phyloP scores from a whole-genome alignment of 176 grass and related monocot species.

The Cenchrus purpureus region DNA sequence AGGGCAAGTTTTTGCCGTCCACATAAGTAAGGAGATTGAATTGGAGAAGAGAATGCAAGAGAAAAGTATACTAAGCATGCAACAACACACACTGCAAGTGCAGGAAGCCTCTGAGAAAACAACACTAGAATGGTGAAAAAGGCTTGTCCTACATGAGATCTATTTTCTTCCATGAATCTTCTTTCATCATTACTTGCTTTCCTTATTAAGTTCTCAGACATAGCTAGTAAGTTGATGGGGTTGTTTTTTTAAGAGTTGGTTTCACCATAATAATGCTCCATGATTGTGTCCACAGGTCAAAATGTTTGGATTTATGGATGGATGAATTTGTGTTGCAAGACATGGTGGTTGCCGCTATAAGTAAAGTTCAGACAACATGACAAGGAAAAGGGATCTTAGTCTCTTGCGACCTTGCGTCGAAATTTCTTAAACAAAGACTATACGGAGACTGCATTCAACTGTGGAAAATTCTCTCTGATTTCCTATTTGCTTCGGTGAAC shows the following conservation, averaged over 20 bases:
- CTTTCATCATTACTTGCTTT: not conserved
- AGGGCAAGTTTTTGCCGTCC: slow-evolving; percentile 83
- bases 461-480: slow-evolving; percentile 79
- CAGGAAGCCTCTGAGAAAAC: slow-evolving; percentile 70
- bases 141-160: slow-evolving; percentile 76
- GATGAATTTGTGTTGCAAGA: slow-evolving; percentile 78
- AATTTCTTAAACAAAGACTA: slow-evolving; percentile 63
- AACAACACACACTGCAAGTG: slow-evolving; percentile 74
- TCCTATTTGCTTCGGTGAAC: slow-evolving; percentile 75
- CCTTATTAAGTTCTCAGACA: not conserved
- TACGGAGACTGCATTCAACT: slow-evolving; percentile 76
- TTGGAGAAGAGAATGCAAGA: slow-evolving; percentile 77
- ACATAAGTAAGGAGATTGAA: slow-evolving; percentile 87
- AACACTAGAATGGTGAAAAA: slow-evolving; percentile 58
- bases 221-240: not conserved
- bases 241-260: slow-evolving; percentile 1
- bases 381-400: slow-evolving; percentile 78
- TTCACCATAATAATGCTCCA: not conserved
- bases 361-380: slow-evolving; percentile 72
- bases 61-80: slow-evolving; percentile 80
- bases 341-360: slow-evolving; percentile 68
- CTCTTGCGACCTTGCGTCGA: slow-evolving; percentile 54
- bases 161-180: slow-evolving; percentile 24
- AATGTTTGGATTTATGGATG: slow-evolving; percentile 86
- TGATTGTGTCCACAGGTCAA: slow-evolving; percentile 39